A percentile compares a stretch with the other conserved stretches of the same genome.
Evolutionary conservation across 805 yeast species (phyloP).

Genomic region (Candida yuanshanica): DNA sequence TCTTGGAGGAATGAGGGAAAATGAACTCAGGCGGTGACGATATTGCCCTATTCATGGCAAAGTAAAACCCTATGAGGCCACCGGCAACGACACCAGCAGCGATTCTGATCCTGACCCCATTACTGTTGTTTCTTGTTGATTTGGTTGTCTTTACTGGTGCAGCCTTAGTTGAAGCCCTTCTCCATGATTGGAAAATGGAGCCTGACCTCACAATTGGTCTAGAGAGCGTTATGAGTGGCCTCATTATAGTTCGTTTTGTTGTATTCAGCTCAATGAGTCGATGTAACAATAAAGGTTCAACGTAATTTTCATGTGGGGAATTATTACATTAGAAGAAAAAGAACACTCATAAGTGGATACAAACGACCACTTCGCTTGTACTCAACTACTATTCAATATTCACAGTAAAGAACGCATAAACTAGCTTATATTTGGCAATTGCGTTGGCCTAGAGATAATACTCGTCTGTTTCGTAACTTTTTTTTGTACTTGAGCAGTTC

Average conservation of each 20-base stretch:
- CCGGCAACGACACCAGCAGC: slow-evolving; percentile 17
- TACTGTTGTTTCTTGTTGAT: background rate
- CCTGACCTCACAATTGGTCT: background rate
- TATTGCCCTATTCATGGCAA: slow-evolving; percentile 21
- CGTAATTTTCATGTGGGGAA: too few relatives aligned
- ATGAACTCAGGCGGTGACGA: slow-evolving; percentile 22
- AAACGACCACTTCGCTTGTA: too few relatives aligned
- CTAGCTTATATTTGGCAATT: too few relatives aligned
- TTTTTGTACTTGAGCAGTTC: too few relatives aligned
- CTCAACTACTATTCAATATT: too few relatives aligned
- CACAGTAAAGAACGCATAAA: too few relatives aligned
- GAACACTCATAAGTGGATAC: too few relatives aligned
- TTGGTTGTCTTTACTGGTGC: background rate
- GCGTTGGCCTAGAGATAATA: too few relatives aligned
- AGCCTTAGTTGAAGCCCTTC: background rate
- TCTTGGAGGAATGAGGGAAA: slow-evolving; percentile 25
- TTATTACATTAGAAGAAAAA: too few relatives aligned
- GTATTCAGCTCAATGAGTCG: too few relatives aligned
- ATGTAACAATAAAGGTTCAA: too few relatives aligned
- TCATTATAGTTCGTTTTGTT: background rate
- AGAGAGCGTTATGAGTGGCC: background rate
- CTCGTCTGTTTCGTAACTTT: too few relatives aligned
- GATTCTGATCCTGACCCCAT: slow-evolving; percentile 5
- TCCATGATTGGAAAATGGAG: background rate
- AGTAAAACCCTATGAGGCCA: slow-evolving; percentile 18